Evolutionary conservation across 2,329 filamentous ascomycete genomes (phyloP).

Genomic region (Aureobasidium melanogenum): DNA sequence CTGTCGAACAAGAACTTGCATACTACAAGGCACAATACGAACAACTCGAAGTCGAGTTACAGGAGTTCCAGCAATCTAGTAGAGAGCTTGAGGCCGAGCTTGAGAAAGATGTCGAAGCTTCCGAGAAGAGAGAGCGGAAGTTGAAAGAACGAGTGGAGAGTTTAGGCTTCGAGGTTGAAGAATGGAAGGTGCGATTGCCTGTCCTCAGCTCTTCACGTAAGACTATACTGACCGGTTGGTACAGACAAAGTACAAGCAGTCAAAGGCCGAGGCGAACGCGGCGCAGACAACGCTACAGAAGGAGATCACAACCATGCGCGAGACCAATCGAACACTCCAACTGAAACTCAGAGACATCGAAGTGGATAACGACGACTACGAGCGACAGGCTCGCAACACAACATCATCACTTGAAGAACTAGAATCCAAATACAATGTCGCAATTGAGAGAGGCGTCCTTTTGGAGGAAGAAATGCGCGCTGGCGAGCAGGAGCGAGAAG

Average conservation of each 20-base stretch:
- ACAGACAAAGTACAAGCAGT: constrained; percentile 91
- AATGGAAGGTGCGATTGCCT: constrained; percentile 77
- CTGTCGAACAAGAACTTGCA: constrained; percentile 63
- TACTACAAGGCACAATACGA: constrained; percentile 98
- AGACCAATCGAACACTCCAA: constrained; percentile 71
- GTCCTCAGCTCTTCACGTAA: not conserved
- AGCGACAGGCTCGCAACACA: constrained; percentile 90
- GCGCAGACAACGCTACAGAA: constrained; percentile 86
- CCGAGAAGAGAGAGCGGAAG: constrained; percentile 82
- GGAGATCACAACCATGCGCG: constrained; percentile 85
- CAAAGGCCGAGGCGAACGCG: constrained; percentile 75
- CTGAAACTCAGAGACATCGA: constrained; percentile 87
- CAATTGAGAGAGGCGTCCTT: constrained; percentile 85
- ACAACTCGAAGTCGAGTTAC: constrained; percentile 79
- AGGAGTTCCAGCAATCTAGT: constrained; percentile 89
- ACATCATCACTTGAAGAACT: constrained; percentile 93
- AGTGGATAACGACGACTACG: constrained; percentile 96
- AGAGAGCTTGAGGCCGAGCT: constrained; percentile 89
- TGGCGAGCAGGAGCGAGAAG: constrained; percentile 85
- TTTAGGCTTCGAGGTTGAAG: constrained; percentile 81
- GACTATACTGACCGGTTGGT: constrained; percentile 14
- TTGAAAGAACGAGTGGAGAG: constrained; percentile 81
- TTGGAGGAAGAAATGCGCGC: constrained; percentile 90
- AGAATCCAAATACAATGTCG: constrained; percentile 92
- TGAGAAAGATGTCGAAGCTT: constrained; percentile 91